Conservation (phyloP, 148 eudicot species). For the Cornus florida region DNA sequence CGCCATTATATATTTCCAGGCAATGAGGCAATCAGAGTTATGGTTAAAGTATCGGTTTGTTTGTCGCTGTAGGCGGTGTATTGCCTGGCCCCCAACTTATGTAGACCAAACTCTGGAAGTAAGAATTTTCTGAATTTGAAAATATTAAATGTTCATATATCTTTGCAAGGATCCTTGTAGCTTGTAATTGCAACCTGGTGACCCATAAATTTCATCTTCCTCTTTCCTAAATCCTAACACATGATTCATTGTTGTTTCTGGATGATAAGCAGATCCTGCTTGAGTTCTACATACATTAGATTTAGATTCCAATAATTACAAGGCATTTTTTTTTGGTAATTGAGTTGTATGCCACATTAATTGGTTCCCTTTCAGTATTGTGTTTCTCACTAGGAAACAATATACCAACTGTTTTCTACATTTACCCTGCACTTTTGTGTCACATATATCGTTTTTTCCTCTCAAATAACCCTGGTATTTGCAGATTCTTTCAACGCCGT, state of each 20-base stretch:
- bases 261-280: background rate
- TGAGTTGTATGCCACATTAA: background rate
- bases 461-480: too few species aligned
- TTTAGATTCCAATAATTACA: background rate
- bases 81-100: conserved; percentile 36
- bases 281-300: background rate
- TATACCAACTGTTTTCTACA: background rate
- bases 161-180: background rate
- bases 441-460: background rate
- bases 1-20: conserved; percentile 28
- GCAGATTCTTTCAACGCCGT: background rate
- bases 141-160: background rate
- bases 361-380: background rate
- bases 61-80: conserved; percentile 62
- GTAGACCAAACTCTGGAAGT: conserved; percentile 58
- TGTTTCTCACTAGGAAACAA: background rate
- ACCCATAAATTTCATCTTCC: background rate
- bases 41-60: conserved; percentile 54
- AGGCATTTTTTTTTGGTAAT: too few species aligned
- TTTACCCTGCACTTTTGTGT: background rate
- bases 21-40: conserved; percentile 56
- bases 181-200: background rate
- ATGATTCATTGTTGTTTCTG: background rate
- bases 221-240: background rate
- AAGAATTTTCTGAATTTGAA: conserved; percentile 5